Evolutionary conservation across 1,139 yeast species (phyloP), one percentile per base, ranked within the genome.

Genomic region (Yamadazyma diospyri): DNA sequence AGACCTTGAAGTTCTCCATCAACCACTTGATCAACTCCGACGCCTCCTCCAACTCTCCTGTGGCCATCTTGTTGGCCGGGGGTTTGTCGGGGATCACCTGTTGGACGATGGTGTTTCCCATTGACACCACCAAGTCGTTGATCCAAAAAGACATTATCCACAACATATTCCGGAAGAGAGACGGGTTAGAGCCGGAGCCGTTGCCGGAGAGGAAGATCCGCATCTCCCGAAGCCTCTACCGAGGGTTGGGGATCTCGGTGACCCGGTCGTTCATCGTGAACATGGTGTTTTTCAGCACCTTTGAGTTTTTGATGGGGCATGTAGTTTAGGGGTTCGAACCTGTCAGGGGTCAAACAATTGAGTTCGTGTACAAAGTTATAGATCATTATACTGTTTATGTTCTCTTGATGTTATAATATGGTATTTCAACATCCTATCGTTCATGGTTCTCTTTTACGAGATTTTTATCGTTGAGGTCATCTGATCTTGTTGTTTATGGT

Each of bases 181-280:
- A 67, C 34, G 79, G 80, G 0, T 50, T 67, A 23, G 54, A 52
- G 3, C 65, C 64, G 16, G 36, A 61, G 9, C 64, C 68, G 0
- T 39, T 54, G 2, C 50, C 50, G n/a, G 35, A 49, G 1, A 54
- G 73, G 28, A 53, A 51, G 23, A 41, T 70, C 32, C 50, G 56
- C 32, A 64, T 76, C 23, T 56, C 63, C 16, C 59, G 72, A 30
- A 61, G 71, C 21, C 69, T 81, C 69, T 86, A 84, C 55, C 62
- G 89, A 34, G 95, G 95, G 0, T 62, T 86, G 34, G 86, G 88
- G 1, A 81, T 86, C 19, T 80, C 89, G 6, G 62, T 83, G 20
- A 61, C 79, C 5, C 66, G 95, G 40, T 78, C 94, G 0, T 76
- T 86, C 37, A 48, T 82, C 37, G 81, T 81, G 10, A 87, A 86